Conservation (phyloP, 805 yeast species). For the Scheffersomyces lignosus region DNA sequence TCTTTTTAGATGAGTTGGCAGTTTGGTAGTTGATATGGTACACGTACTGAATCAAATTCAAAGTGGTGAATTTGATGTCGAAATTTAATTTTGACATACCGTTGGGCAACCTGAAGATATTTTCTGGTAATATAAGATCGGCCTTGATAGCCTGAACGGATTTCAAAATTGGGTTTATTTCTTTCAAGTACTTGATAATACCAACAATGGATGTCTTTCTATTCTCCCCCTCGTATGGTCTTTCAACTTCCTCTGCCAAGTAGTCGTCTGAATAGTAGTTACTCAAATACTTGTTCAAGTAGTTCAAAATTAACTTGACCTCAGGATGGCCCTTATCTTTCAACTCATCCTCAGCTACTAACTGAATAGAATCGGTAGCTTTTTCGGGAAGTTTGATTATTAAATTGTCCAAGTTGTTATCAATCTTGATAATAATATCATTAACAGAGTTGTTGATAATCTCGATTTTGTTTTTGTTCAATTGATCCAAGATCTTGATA, state of each 20-base stretch:
- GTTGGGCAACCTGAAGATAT: constrained; percentile 22
- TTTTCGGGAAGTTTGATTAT: constrained; percentile 14
- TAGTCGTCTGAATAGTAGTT: constrained; percentile 8
- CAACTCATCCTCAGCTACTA: background rate
- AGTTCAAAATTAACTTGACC: constrained; percentile 18
- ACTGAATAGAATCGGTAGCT: constrained; percentile 3
- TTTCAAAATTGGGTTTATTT: constrained; percentile 28
- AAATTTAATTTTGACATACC: constrained; percentile 32
- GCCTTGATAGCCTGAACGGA: constrained; percentile 19
- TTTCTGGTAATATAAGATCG: constrained; percentile 9
- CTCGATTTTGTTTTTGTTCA: constrained; percentile 25
- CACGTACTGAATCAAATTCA: constrained; percentile 32
- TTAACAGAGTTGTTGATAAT: constrained; percentile 27
- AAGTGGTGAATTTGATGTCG: constrained; percentile 30
- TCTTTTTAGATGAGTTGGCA: constrained; percentile 29
- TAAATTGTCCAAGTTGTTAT: constrained; percentile 16
- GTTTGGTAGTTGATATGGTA: constrained; percentile 28
- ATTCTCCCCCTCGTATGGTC: constrained; percentile 1
- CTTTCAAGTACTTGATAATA: constrained; percentile 33
- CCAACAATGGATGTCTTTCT: constrained; percentile 25
- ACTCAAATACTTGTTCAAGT: constrained; percentile 24
- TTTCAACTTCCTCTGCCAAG: constrained; percentile 1
- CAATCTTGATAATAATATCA: constrained; percentile 28
- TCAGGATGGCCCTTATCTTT: constrained; percentile 9
- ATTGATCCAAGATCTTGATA: constrained; percentile 34